Base-by-base conservation (phyloP, 345 rosid species). In the Ceriops decandra region DNA sequence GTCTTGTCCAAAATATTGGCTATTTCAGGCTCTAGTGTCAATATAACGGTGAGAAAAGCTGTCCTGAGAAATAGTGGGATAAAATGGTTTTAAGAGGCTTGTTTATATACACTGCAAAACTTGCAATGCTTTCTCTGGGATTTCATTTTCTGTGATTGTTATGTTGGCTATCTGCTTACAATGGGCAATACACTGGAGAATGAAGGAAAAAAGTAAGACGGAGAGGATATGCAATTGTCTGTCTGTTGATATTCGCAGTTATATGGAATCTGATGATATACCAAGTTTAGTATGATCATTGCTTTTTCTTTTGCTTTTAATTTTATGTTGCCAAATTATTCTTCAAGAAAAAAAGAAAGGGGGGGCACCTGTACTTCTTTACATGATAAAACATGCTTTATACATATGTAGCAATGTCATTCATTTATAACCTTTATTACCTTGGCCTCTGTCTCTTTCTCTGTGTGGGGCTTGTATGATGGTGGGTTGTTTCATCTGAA, bases 401-500 rank as follows among this genome's bases (percentile, higher is more conserved):
- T 35, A 5, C 20, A 35, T 62, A 4, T 36, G 36, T 36, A 26
- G 52, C 17, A 26, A 26, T 68, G 13, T 46, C 13, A 42, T 1
- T 2, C 13, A 11, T 15, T 15, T 31, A 5, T 27, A 35, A 6
- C 38, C n/a, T 1, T 3, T 36, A 53, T 53, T 9, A 20, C 6
- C 20, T 70, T 13, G 21, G 59, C 66, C 35, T 49, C 57, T 60
- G n/a, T 27, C 36, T 54, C 53, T 53, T 60, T n/a, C 28, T 20
- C 17, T 20, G 42, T 15, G 15, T 15, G 15, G 19, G 17, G 30
- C 15, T 20, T 11, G 28, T 30, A 31, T 35, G 31, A 7, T 24
- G 32, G 35, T 19, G 20, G 42, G 58, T 32, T 65, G 42, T 64
- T 71, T 62, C 65, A 42, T 64, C 78, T 85, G 79, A 87, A 74